Conservation (phyloP, 768 basidiomycete species). For the Pleurotus giganteus region DNA sequence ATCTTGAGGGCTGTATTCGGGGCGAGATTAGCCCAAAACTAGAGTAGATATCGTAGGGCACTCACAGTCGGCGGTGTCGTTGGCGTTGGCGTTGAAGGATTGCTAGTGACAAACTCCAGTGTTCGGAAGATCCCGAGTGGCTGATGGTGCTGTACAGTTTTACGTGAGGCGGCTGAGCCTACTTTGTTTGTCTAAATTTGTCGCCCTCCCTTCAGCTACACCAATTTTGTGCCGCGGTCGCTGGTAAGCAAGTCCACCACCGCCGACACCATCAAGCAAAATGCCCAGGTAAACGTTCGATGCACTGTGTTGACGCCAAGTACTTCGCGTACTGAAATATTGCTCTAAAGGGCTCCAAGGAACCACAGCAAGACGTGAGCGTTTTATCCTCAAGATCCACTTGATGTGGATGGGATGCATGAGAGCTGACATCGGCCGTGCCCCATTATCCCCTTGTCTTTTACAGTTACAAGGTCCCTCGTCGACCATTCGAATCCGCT, state of each 20-base stretch:
- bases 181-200: slow-evolving; percentile 40
- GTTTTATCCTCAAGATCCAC: slow-evolving; percentile 64
- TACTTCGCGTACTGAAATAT: slow-evolving; percentile 30
- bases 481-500: slow-evolving; percentile 93
- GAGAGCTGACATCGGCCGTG: slow-evolving; percentile 66
- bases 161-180: slow-evolving; percentile 25
- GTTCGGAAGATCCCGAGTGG: slow-evolving; percentile 63
- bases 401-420: slow-evolving; percentile 59
- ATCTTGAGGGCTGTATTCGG: slow-evolving; percentile 64
- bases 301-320: slow-evolving; percentile 14
- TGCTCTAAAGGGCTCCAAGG: slow-evolving; percentile 71
- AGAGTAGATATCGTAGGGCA: slow-evolving; percentile 15
- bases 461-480: slow-evolving; percentile 96
- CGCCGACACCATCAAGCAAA: slow-evolving; percentile 57
- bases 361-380: slow-evolving; percentile 96
- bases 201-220: slow-evolving; percentile 13
- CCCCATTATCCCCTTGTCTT: slow-evolving; percentile 49
- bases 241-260: slow-evolving; percentile 25
- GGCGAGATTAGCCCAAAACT: background rate
- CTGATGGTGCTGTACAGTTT: slow-evolving; percentile 69
- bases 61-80: slow-evolving; percentile 52
- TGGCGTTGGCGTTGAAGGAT: slow-evolving; percentile 42
- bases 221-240: slow-evolving; percentile 21
- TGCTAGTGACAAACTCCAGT: slow-evolving; percentile 22
- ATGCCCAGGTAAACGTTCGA: slow-evolving; percentile 75